These are phyloP conservation scores for Angomonas deanei DNA, from an alignment of 208 protist genomes.

Conservation along the genomic window DNA sequence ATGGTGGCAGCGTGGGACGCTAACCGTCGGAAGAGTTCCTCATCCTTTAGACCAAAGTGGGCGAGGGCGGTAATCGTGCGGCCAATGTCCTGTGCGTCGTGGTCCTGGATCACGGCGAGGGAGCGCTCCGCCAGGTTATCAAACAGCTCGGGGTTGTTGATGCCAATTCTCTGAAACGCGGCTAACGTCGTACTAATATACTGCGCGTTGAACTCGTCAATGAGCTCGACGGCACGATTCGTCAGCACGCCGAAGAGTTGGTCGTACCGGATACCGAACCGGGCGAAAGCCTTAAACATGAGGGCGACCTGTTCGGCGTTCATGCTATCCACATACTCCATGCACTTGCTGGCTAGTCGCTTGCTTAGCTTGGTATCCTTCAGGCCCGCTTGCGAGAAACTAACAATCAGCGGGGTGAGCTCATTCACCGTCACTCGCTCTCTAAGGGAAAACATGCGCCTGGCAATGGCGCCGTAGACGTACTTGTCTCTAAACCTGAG, in stretches of 20 bases:
- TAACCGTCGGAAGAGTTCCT: conserved; percentile 87
- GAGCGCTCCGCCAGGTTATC: conserved; percentile 89
- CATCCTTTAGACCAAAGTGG: conserved; percentile 89
- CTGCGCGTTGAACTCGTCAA: conserved; percentile 90
- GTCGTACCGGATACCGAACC: conserved; percentile 89
- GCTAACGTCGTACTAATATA: conserved; percentile 86
- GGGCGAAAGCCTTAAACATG: conserved; percentile 86
- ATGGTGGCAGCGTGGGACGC: conserved; percentile 84
- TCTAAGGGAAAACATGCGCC: conserved; percentile 80
- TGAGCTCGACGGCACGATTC: conserved; percentile 88
- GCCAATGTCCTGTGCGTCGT: conserved; percentile 82
- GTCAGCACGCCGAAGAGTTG: conserved; percentile 91
- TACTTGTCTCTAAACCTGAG: conserved; percentile 79
- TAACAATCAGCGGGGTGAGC: conserved; percentile 77
- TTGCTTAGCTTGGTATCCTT: conserved; percentile 87
- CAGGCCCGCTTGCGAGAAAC: conserved; percentile 82
- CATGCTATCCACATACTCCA: conserved; percentile 92
- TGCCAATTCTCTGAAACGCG: conserved; percentile 88
- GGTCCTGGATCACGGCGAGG: conserved; percentile 85
- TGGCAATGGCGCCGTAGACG: conserved; percentile 76
- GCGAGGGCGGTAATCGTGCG: conserved; percentile 83
- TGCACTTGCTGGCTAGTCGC: conserved; percentile 83
- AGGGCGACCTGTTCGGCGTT: conserved; percentile 84
- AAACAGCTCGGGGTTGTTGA: conserved; percentile 91
- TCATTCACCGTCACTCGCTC: conserved; percentile 89